Evolutionary conservation across 169 alveolate species (phyloP), one percentile per base, ranked within the genome.

Genomic region (Cryptosporidium viatorum): DNA sequence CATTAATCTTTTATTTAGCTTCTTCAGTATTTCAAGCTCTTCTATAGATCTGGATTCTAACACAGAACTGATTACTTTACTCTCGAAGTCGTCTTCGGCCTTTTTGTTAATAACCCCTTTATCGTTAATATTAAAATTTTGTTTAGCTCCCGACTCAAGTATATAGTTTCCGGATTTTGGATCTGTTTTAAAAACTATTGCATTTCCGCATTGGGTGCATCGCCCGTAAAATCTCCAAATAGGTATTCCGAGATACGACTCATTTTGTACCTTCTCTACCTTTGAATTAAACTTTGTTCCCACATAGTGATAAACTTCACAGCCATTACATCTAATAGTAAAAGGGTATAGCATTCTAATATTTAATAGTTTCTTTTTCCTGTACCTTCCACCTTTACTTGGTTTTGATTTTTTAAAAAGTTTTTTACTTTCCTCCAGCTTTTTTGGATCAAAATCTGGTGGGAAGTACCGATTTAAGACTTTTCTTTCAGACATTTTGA

Each of bases 311-410:
- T 97, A 98, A 69, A 96, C 97, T 3, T 97, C 96, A 92, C 99
- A 99, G 55, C 97, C 95, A 68, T 95, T 97, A 92, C 99, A 99
- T 69, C 97, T 93, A 67, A 97, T 92, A 18, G 99, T 97, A 95
- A 99, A 98, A 21, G 99, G 99, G 58, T 97, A 96, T 99, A 99
- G 97, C 99, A 98, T 98, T 71, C 99, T 95, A 14, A 98, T 98
- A 87, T 98, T 96, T 92, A 98, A 95, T 65, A 96, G 93, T 84
- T 95, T 95, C 55, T 94, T 86, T 69, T 92, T 85, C 89, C 21
- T 84, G 80, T 69, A 50, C 50, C 31, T 86, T 75, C 52, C 85
- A 85, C 68, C 85, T 91, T 92, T n/a, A 85, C 85, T 73, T 86
- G 92, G 69, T 89, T 93, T 84, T 94, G 94, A 3, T 86, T 95